Evolutionary conservation across 2,329 filamentous ascomycete genomes (phyloP).

Genomic region (Xenosphaeropsis pyriputrescens): DNA sequence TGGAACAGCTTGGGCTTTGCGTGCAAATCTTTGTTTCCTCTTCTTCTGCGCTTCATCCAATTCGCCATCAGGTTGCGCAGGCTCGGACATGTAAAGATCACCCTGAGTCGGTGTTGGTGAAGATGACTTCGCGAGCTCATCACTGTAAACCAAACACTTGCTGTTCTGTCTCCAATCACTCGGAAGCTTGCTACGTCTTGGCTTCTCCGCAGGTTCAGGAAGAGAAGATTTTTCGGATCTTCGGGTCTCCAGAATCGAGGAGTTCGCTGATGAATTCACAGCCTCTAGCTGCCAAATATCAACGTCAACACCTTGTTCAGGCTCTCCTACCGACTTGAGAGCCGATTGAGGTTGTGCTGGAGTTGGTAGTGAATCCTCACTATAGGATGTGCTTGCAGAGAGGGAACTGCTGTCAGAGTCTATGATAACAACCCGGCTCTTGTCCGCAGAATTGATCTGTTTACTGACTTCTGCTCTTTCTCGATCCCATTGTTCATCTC

Average conservation of each 20-base stretch:
- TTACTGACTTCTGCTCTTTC: conserved; percentile 12
- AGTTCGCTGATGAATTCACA: conserved; percentile 13
- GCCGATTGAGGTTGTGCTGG: neutral
- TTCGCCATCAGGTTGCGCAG: neutral
- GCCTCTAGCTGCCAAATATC: conserved; percentile 17
- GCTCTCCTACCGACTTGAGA: neutral
- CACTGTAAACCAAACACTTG: conserved; percentile 15
- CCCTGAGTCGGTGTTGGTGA: conserved; percentile 4
- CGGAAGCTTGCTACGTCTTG: conserved; percentile 15
- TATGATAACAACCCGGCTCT: conserved; percentile 11
- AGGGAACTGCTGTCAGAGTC: conserved; percentile 8
- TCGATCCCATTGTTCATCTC: conserved; percentile 10
- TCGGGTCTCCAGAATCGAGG: conserved; percentile 1
- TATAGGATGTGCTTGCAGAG: neutral
- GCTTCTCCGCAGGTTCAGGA: conserved; percentile 4
- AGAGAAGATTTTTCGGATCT: too few species aligned
- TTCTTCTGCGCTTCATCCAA: neutral
- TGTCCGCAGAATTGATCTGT: conserved; percentile 8
- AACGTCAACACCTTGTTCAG: conserved; percentile 13
- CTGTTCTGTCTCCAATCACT: conserved; percentile 18
- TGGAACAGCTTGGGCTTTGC: neutral
- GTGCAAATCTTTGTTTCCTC: neutral
- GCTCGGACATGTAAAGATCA: conserved; percentile 1
- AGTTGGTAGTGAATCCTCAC: neutral
- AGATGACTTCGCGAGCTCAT: conserved; percentile 12